A percentile compares a stretch with the other conserved stretches of the same genome.
Conservation (phyloP, 129 eudicot species). For the Tagetes erecta region DNA sequence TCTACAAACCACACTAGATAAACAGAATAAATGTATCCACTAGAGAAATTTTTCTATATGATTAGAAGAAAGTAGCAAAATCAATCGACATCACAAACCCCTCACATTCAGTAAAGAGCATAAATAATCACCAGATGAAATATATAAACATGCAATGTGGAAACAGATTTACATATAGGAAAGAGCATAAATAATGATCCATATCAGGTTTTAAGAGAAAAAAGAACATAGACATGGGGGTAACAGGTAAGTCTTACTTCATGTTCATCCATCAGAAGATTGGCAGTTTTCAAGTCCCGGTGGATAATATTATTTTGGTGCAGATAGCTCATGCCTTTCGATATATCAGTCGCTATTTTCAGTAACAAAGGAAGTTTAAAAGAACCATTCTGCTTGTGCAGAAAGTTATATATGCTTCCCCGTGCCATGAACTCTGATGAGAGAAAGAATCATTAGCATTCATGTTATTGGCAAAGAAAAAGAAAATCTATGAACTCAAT, state of each 20-base stretch:
- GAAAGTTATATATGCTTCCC: constrained; percentile 61
- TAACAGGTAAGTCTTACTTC: constrained; percentile 61
- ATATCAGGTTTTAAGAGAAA: not conserved
- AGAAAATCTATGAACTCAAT: not conserved
- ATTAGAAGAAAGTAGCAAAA: too few species aligned
- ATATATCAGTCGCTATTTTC: constrained; percentile 70
- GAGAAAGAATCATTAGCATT: constrained; percentile 17
- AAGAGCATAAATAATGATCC: not conserved
- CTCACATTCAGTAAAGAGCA: too few species aligned
- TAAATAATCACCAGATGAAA: too few species aligned
- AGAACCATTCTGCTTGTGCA: constrained; percentile 66
- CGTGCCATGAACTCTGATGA: constrained; percentile 76
- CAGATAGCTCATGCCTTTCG: constrained; percentile 74
- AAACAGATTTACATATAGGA: too few species aligned
- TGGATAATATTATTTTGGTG: constrained; percentile 75
- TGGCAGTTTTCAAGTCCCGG: constrained; percentile 79
- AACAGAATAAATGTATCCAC: too few species aligned
- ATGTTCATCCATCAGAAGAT: constrained; percentile 78
- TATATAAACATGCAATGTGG: too few species aligned
- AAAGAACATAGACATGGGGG: not conserved
- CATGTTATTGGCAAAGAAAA: not conserved
- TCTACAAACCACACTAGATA: too few species aligned
- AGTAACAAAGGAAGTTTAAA: constrained; percentile 60
- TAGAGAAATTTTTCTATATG: too few species aligned
- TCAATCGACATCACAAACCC: too few species aligned